These are phyloP conservation scores for Tolypocladium amazonense DNA, from an alignment of 2,329 filamentous ascomycete genomes.

Conservation along the genomic window DNA sequence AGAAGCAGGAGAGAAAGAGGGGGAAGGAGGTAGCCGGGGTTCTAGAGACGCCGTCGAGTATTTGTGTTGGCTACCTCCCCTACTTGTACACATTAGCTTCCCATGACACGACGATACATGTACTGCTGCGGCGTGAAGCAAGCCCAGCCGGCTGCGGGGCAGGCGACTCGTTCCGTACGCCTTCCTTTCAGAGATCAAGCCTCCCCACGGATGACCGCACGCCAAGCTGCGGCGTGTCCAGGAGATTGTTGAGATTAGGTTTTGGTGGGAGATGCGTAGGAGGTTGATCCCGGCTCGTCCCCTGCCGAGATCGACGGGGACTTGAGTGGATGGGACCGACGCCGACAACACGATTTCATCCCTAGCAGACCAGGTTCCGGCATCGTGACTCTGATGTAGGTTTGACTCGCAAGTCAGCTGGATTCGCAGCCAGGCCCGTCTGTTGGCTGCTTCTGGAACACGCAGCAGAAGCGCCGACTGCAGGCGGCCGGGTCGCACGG, in stretches of 20 bases:
- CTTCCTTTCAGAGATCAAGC: not conserved
- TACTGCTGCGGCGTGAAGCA: not conserved
- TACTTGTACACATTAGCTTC: not conserved
- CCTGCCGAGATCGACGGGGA: not conserved
- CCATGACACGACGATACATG: not conserved
- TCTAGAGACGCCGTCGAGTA: not conserved
- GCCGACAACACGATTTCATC: not conserved
- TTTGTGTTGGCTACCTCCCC: not conserved
- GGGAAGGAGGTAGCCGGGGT: not conserved
- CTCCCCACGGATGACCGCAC: not conserved
- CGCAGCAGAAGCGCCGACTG: not conserved
- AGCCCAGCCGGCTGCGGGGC: conserved; percentile 2
- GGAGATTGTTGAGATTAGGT: conserved; percentile 18
- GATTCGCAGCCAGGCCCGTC: not conserved
- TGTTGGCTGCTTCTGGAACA: not conserved
- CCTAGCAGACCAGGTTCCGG: no score
- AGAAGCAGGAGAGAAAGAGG: not conserved
- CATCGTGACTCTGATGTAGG: not conserved
- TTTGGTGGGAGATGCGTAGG: conserved; percentile 1
- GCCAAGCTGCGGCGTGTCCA: not conserved
- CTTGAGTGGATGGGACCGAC: not conserved
- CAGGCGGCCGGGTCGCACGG: not conserved
- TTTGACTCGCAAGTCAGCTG: not conserved
- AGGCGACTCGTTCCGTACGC: not conserved
- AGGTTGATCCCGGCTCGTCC: not conserved